These are phyloP conservation scores for Russula olivacea DNA, from an alignment of 768 basidiomycete genomes.

Conservation along the genomic window DNA sequence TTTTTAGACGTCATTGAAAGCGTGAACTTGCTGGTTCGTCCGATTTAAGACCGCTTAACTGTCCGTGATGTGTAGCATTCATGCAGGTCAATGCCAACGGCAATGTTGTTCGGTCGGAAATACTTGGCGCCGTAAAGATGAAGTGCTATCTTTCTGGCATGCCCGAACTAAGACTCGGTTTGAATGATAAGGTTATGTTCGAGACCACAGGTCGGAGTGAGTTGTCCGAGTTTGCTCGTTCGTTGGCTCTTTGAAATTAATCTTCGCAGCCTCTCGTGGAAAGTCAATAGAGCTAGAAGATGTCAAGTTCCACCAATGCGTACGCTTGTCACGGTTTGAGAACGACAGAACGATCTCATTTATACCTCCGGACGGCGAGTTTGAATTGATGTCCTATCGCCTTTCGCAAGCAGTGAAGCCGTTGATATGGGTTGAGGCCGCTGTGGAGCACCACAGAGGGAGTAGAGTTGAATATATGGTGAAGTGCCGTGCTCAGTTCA, in stretches of 20 bases:
- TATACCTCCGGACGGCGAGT: slow-evolving; percentile 98
- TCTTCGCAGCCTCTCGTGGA: slow-evolving; percentile 63
- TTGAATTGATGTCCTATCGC: slow-evolving; percentile 98
- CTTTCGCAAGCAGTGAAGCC: slow-evolving; percentile 95
- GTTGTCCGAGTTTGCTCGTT: slow-evolving; percentile 30
- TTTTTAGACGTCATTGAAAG: slow-evolving; percentile 98
- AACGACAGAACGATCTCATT: slow-evolving; percentile 99
- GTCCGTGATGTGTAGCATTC: neutral
- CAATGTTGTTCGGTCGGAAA: slow-evolving; percentile 95
- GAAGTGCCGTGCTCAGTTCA: slow-evolving; percentile 95
- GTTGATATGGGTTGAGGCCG: slow-evolving; percentile 94
- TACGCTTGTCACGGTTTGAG: slow-evolving; percentile 93
- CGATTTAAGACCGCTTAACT: neutral
- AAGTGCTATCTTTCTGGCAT: slow-evolving; percentile 99
- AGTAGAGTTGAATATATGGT: slow-evolving; percentile 93
- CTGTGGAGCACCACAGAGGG: slow-evolving; percentile 92
- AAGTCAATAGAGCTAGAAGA: slow-evolving; percentile 99
- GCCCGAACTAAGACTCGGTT: slow-evolving; percentile 91
- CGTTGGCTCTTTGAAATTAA: neutral
- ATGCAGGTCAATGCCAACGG: slow-evolving; percentile 90
- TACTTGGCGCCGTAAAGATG: slow-evolving; percentile 99
- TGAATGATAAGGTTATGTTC: slow-evolving; percentile 99
- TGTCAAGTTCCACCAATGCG: slow-evolving; percentile 99
- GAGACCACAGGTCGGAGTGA: slow-evolving; percentile 92
- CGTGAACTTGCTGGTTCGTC: slow-evolving; percentile 83